These are phyloP conservation scores for Phlebiopsis gigantea DNA, from an alignment of 768 basidiomycete species.

Conservation along the genomic window DNA sequence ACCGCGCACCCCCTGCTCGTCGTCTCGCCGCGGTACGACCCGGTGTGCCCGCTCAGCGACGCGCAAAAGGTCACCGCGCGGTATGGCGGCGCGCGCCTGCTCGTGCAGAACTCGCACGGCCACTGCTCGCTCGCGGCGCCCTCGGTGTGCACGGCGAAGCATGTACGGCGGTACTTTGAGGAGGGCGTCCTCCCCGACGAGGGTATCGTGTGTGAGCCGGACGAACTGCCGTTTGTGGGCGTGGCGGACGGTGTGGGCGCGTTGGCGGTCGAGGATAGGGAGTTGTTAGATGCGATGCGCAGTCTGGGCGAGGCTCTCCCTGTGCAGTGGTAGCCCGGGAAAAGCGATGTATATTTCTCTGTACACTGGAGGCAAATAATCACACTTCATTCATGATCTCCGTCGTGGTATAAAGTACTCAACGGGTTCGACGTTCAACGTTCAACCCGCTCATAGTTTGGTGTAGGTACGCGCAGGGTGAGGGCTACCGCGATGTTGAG, in stretches of 20 bases:
- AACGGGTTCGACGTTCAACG: too few species aligned
- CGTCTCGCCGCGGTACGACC: neutral
- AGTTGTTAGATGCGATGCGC: neutral
- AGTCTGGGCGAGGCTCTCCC: neutral
- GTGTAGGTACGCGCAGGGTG: too few species aligned
- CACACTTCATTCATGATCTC: too few species aligned
- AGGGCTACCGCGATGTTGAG: too few species aligned
- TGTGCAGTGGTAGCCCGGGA: neutral
- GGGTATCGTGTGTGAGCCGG: constrained; percentile 33
- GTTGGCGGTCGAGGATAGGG: neutral
- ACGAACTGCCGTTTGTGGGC: neutral
- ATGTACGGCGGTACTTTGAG: constrained; percentile 36
- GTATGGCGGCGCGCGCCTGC: neutral
- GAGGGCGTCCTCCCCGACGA: constrained; percentile 34
- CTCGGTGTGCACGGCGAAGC: constrained; percentile 30
- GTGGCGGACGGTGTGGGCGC: neutral
- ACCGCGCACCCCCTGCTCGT: neutral
- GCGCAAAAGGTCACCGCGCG: neutral
- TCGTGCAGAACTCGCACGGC: neutral
- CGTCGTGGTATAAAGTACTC: too few species aligned
- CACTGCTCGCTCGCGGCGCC: constrained; percentile 1
- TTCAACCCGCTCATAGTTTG: too few species aligned
- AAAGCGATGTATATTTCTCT: too few species aligned
- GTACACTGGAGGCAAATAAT: too few species aligned
- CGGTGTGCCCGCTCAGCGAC: neutral